These are phyloP conservation scores for Cladosporium sphaerospermum DNA, from an alignment of 2,329 filamentous ascomycete genomes.

Conservation along the genomic window DNA sequence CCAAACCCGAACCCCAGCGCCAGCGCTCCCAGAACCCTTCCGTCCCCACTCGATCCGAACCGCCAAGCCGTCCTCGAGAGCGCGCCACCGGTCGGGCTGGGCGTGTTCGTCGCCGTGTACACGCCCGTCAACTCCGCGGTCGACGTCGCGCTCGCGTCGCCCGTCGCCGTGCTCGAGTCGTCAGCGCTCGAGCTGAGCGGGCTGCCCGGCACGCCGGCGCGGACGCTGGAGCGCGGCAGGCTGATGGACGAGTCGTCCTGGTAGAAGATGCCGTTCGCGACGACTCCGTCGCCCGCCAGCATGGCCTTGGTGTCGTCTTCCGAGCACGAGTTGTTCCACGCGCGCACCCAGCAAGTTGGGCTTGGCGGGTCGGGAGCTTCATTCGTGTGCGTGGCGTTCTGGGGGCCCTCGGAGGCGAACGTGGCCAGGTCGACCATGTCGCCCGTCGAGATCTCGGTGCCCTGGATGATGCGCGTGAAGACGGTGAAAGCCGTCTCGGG, in stretches of 20 bases:
- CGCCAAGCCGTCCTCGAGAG: slow-evolving; percentile 5
- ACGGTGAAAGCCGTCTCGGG: slow-evolving; percentile 49
- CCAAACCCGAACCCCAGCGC: slow-evolving; percentile 2
- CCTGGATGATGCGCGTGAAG: slow-evolving; percentile 47
- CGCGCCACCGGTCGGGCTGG: slow-evolving; percentile 19
- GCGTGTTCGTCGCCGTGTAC: slow-evolving; percentile 34
- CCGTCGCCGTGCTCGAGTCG: slow-evolving; percentile 2
- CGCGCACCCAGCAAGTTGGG: slow-evolving; percentile 57
- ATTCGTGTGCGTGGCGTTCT: slow-evolving; percentile 53
- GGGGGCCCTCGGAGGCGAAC: slow-evolving; percentile 54
- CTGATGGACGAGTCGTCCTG: slow-evolving; percentile 33
- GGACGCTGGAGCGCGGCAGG: slow-evolving; percentile 28
- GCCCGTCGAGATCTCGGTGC: slow-evolving; percentile 45
- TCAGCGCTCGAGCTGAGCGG: slow-evolving; percentile 13
- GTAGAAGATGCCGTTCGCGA: slow-evolving; percentile 56
- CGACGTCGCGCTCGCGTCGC: slow-evolving; percentile 7
- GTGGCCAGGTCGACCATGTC: slow-evolving; percentile 44
- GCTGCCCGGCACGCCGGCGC: slow-evolving; percentile 28
- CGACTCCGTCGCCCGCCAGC: slow-evolving; percentile 45
- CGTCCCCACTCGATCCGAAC: no score
- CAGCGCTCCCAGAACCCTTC: neutral
- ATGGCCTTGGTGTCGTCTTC: slow-evolving; percentile 46
- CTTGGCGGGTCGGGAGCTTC: slow-evolving; percentile 42
- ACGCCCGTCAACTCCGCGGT: slow-evolving; percentile 29
- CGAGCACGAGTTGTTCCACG: slow-evolving; percentile 47